Evolutionary conservation across 257 asterid species (phyloP).

Genomic region (Ballota nigra): DNA sequence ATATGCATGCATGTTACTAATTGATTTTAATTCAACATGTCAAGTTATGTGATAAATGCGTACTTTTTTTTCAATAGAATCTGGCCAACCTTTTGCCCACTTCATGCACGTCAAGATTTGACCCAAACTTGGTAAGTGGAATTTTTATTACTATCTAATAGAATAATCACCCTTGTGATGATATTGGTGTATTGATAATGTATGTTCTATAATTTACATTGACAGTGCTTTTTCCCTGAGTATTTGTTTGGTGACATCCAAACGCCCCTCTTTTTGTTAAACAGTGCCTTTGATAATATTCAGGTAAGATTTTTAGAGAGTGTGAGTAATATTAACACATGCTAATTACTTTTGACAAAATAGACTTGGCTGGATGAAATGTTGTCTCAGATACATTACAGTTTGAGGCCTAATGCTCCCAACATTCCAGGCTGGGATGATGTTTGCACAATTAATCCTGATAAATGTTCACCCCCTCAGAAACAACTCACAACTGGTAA

Average conservation of each 20-base stretch:
- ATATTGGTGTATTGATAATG: not conserved
- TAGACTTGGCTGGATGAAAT: not conserved
- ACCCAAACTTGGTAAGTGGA: not conserved
- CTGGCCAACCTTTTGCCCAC: slow-evolving; percentile 8
- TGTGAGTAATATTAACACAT: not conserved
- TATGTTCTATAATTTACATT: not conserved
- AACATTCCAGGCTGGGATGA: not conserved
- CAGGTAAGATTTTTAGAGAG: not conserved
- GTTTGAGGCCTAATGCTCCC: not conserved
- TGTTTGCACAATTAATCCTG: no score
- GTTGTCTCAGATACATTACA: not conserved
- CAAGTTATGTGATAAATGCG: no score
- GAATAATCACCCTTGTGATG: not conserved
- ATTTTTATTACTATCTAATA: not conserved
- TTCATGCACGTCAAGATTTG: slow-evolving; percentile 11
- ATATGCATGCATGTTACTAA: no score
- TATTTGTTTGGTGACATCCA: not conserved
- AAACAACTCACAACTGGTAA: no score
- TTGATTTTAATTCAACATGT: no score
- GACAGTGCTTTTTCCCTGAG: slow-evolving; percentile 14
- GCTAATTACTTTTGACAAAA: not conserved
- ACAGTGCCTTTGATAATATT: not conserved
- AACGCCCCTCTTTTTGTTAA: slow-evolving; percentile 8
- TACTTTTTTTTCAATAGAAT: no score
- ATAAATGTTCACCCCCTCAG: no score